These are phyloP conservation scores for Dendrothele bispora DNA, from an alignment of 768 basidiomycete genomes.

Conservation along the genomic window DNA sequence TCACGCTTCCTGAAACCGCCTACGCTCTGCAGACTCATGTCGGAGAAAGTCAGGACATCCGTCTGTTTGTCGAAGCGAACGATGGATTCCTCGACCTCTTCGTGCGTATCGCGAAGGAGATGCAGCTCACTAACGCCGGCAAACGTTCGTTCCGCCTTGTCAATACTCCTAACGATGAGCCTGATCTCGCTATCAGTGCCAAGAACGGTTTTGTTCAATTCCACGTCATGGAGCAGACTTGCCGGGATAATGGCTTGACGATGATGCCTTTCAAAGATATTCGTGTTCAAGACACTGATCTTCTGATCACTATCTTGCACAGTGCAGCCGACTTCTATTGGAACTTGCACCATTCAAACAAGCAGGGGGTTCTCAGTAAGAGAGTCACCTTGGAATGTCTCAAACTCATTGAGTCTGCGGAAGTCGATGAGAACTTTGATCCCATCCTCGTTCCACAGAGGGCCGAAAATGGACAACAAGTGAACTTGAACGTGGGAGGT, in stretches of 20 bases:
- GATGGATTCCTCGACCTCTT: not conserved
- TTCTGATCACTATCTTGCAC: not conserved
- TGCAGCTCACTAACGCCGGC: not conserved
- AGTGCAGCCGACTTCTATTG: conserved; percentile 6
- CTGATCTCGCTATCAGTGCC: conserved; percentile 8
- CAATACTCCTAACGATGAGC: not conserved
- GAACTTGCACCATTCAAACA: not conserved
- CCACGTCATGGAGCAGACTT: not conserved
- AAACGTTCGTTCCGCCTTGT: not conserved
- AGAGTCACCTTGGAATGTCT: not conserved
- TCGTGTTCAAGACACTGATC: not conserved
- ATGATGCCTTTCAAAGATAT: not conserved
- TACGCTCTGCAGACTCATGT: not conserved
- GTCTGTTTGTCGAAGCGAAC: not conserved
- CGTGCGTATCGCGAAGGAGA: not conserved
- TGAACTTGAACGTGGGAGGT: conserved; percentile 21
- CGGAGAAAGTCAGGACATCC: not conserved
- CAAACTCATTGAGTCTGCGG: not conserved
- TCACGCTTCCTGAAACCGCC: not conserved
- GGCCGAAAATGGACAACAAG: too few species aligned
- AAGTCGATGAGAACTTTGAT: not conserved
- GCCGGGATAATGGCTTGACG: not conserved
- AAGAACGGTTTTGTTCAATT: not conserved
- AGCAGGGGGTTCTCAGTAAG: not conserved
- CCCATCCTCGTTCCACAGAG: not conserved